phyloP scores from a whole-genome alignment of 2,329 filamentous ascomycete species.

The Arthrobotrys musiformis region DNA sequence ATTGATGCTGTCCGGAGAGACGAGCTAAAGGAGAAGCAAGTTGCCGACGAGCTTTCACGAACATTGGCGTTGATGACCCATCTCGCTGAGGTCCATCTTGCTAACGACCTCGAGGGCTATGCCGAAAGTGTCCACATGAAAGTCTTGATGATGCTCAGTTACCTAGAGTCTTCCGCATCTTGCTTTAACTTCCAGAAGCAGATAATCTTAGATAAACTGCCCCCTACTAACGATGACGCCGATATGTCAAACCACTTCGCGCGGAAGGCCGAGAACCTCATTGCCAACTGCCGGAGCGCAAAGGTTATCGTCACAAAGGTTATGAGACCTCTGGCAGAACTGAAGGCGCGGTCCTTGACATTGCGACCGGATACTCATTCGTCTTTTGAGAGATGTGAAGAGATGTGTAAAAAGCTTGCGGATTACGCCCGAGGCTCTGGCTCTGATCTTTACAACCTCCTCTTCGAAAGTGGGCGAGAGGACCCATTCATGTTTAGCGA shows the following conservation, averaged over 20 bases:
- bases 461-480: conserved; percentile 73
- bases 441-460: conserved; percentile 72
- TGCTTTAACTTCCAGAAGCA: conserved; percentile 72
- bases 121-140: conserved; percentile 84
- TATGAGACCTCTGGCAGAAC: conserved; percentile 78
- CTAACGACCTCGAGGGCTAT: conserved; percentile 75
- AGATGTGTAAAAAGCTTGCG: conserved; percentile 73
- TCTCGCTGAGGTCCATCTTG: conserved; percentile 81
- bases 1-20: conserved; percentile 85
- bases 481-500: conserved; percentile 76
- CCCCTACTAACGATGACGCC: conserved; percentile 68
- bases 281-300: conserved; percentile 79
- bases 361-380: conserved; percentile 74
- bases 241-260: conserved; percentile 75
- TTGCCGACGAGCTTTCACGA: conserved; percentile 76
- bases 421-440: conserved; percentile 75
- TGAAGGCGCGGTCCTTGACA: conserved; percentile 79
- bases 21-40: conserved; percentile 85
- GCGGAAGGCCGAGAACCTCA: conserved; percentile 76
- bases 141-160: conserved; percentile 78
- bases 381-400: conserved; percentile 76
- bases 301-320: conserved; percentile 86
- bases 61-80: conserved; percentile 89
- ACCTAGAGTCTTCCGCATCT: conserved; percentile 80
- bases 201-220: conserved; percentile 75